phyloP scores from a whole-genome alignment of 805 yeast species.

The Candida insectalens region DNA sequence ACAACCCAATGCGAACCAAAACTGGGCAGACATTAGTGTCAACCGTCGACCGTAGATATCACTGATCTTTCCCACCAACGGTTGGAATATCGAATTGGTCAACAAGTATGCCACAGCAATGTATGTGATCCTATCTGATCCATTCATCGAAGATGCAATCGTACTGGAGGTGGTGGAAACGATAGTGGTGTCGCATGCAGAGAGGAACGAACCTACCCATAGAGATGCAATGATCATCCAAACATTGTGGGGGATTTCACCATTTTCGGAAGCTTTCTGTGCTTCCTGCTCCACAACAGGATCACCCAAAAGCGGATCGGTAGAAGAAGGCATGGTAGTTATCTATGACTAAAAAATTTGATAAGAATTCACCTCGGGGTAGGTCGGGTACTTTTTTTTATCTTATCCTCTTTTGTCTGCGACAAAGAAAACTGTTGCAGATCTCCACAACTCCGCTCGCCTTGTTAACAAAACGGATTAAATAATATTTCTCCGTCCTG shows the following conservation, averaged over 20 bases:
- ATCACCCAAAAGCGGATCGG: too few species aligned
- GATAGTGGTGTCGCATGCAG: slow-evolving; percentile 50
- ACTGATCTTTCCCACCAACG: slow-evolving; percentile 59
- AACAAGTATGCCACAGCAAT: slow-evolving; percentile 63
- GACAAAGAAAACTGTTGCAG: too few species aligned
- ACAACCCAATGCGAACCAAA: slow-evolving; percentile 36
- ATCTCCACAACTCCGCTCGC: too few species aligned
- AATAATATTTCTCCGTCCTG: too few species aligned
- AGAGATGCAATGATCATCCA: slow-evolving; percentile 21
- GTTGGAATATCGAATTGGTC: slow-evolving; percentile 67
- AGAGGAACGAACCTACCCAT: slow-evolving; percentile 39
- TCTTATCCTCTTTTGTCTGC: too few species aligned
- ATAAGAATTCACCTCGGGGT: too few species aligned
- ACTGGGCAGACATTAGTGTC: slow-evolving; percentile 33
- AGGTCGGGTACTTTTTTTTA: too few species aligned
- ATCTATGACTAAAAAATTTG: too few species aligned
- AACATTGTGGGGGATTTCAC: slow-evolving; percentile 13
- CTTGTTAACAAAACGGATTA: too few species aligned
- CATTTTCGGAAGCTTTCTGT: too few species aligned
- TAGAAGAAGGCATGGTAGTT: too few species aligned
- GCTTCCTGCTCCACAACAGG: too few species aligned
- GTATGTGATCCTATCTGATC: slow-evolving; percentile 48
- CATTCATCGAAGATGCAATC: slow-evolving; percentile 51
- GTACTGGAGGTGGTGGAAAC: slow-evolving; percentile 49
- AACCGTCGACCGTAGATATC: slow-evolving; percentile 52